phyloP scores from a whole-genome alignment of 306 rosid genomes.

The Quercus berberidifolia region DNA sequence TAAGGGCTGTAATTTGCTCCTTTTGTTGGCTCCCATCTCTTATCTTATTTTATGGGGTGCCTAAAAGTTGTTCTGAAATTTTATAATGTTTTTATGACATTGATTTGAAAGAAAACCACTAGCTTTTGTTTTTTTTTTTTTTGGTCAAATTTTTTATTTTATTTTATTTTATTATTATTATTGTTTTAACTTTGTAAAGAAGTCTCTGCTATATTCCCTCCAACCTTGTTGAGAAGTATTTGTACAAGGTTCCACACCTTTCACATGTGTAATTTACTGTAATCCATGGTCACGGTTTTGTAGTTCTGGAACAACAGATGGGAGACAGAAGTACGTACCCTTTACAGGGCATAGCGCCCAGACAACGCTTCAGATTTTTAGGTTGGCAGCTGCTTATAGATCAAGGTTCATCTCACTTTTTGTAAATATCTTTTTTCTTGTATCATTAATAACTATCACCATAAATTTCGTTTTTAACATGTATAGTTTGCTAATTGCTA shows the following conservation, averaged over 20 bases:
- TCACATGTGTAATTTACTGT: not conserved
- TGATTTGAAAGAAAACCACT: not conserved
- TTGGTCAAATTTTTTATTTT: no score
- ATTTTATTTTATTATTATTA: no score
- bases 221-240: not conserved
- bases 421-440: no score
- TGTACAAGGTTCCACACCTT: not conserved
- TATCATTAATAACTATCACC: no score
- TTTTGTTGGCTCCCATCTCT: not conserved
- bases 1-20: constrained; percentile 8
- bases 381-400: constrained; percentile 81
- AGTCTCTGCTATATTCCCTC: no score
- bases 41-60: not conserved
- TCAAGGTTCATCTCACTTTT: constrained; percentile 53
- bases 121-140: not conserved
- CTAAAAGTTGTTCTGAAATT: no score
- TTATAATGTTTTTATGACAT: constrained; percentile 1
- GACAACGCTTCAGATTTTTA: constrained; percentile 85
- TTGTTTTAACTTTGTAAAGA: not conserved
- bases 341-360: constrained; percentile 81
- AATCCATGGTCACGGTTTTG: constrained; percentile 10
- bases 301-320: constrained; percentile 97
- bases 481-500: no score
- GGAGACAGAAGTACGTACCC: constrained; percentile 84
- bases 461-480: no score